These are phyloP conservation scores for Ophiosphaerella korrae DNA, from an alignment of 2,329 filamentous ascomycete species.

Conservation along the genomic window DNA sequence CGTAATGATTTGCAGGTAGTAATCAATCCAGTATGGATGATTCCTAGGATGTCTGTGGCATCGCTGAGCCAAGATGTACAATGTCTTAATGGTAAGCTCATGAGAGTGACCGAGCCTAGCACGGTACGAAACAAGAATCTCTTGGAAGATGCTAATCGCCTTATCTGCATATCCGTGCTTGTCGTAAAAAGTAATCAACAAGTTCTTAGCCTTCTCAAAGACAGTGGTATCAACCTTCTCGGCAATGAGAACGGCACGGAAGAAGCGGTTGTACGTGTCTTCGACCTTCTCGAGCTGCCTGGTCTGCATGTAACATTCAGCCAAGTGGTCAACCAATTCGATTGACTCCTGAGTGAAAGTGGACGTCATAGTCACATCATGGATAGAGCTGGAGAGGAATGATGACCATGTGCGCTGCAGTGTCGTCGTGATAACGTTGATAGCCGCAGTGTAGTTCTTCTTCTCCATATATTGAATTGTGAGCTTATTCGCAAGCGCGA, in stretches of 20 bases:
- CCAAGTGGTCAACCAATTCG: constrained; percentile 54
- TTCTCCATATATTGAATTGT: constrained; percentile 52
- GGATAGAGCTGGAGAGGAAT: constrained; percentile 51
- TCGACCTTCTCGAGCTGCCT: constrained; percentile 46
- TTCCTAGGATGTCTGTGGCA: constrained; percentile 47
- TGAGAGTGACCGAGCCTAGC: constrained; percentile 43
- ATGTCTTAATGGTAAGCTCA: constrained; percentile 53
- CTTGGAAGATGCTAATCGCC: constrained; percentile 43
- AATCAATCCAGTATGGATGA: constrained; percentile 53
- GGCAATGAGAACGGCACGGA: constrained; percentile 44
- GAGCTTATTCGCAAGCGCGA: constrained; percentile 50
- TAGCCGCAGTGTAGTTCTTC: constrained; percentile 55
- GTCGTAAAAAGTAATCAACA: constrained; percentile 47
- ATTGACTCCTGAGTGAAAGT: constrained; percentile 54
- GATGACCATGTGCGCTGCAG: constrained; percentile 54
- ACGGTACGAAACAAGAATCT: constrained; percentile 45
- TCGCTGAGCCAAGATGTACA: constrained; percentile 53
- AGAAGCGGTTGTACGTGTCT: constrained; percentile 47
- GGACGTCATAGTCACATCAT: constrained; percentile 52
- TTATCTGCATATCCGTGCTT: constrained; percentile 46
- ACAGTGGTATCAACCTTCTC: constrained; percentile 32
- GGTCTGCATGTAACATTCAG: constrained; percentile 51
- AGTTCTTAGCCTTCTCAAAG: constrained; percentile 43
- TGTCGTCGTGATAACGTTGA: constrained; percentile 52
- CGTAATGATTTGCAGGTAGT: constrained; percentile 54